A percentile compares a stretch with the other conserved stretches of the same genome.
Conservation (phyloP, 75 land plant genomes). For the Gnetum montanum region DNA sequence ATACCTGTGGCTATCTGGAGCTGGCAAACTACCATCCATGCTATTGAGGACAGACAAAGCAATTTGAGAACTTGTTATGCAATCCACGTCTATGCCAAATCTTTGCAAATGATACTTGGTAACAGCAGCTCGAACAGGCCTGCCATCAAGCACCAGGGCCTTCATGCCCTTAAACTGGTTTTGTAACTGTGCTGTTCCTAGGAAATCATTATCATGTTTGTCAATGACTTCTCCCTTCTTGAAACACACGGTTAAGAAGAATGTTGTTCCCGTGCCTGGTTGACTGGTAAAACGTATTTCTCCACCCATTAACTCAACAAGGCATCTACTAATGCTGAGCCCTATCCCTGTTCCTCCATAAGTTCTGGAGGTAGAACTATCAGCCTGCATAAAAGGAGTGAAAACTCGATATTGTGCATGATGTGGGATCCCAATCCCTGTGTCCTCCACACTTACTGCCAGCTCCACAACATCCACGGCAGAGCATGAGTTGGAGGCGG, state of each 20-base stretch:
- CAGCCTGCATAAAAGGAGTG: constrained; percentile 37
- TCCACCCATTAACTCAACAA: constrained; percentile 36
- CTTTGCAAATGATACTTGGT: constrained; percentile 34
- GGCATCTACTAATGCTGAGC: constrained; percentile 32
- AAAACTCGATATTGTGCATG: constrained; percentile 34
- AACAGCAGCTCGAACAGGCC: constrained; percentile 27
- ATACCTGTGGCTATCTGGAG: constrained; percentile 2
- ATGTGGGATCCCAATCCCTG: constrained; percentile 35
- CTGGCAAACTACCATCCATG: constrained; percentile 12
- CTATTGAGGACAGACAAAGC: constrained; percentile 9
- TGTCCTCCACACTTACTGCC: constrained; percentile 29
- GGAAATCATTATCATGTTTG: constrained; percentile 7
- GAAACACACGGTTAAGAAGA: constrained; percentile 20
- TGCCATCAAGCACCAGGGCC: constrained; percentile 40
- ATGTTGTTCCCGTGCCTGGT: constrained; percentile 32
- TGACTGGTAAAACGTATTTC: constrained; percentile 30
- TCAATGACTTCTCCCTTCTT: constrained; percentile 4
- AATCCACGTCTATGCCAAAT: constrained; percentile 28
- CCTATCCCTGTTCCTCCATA: constrained; percentile 46
- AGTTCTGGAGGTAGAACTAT: constrained; percentile 41
- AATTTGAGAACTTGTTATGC: constrained; percentile 1
- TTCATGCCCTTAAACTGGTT: constrained; percentile 22
- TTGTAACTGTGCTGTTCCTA: constrained; percentile 13
- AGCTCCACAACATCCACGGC: constrained; percentile 17
- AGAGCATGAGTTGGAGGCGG: background rate